Conservation (phyloP, 371 early-diverging fungal species). For the Apophysomyces ossiformis region DNA sequence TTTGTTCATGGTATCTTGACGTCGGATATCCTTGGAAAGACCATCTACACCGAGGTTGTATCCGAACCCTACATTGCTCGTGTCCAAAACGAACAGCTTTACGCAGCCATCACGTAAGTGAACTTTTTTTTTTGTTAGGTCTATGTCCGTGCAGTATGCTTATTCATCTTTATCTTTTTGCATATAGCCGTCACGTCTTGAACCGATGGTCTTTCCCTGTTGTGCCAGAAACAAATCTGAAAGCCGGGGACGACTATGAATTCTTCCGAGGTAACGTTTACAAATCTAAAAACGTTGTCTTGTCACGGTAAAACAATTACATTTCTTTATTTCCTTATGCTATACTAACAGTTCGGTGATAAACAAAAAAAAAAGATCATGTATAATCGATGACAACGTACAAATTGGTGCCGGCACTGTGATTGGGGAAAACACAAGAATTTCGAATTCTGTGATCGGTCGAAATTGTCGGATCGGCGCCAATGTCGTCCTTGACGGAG, state of each 20-base stretch:
- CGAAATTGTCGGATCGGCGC: slow-evolving; percentile 78
- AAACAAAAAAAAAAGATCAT: slow-evolving; percentile 49
- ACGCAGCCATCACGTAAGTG: slow-evolving; percentile 75
- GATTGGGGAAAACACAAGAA: slow-evolving; percentile 76
- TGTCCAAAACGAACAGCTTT: slow-evolving; percentile 81
- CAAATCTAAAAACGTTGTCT: slow-evolving; percentile 76
- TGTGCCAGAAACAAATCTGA: slow-evolving; percentile 87
- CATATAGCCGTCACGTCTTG: slow-evolving; percentile 79
- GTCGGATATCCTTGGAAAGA: slow-evolving; percentile 88
- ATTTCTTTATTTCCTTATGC: no score
- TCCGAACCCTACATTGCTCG: slow-evolving; percentile 84
- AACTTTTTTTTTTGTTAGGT: neutral
- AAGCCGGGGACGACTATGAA: slow-evolving; percentile 69
- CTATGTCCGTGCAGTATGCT: no score
- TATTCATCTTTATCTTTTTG: no score
- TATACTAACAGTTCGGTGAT: neutral
- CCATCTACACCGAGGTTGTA: slow-evolving; percentile 84
- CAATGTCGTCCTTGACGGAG: slow-evolving; percentile 77
- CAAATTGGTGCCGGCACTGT: slow-evolving; percentile 78
- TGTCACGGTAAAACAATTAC: slow-evolving; percentile 51
- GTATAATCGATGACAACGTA: slow-evolving; percentile 81
- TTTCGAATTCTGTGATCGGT: slow-evolving; percentile 85
- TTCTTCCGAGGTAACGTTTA: slow-evolving; percentile 83
- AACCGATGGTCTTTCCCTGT: slow-evolving; percentile 93
- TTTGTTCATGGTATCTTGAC: slow-evolving; percentile 92